Evolutionary conservation across 805 yeast genomes (phyloP).

Genomic region (Hanseniaspora pseudoguilliermondii): DNA sequence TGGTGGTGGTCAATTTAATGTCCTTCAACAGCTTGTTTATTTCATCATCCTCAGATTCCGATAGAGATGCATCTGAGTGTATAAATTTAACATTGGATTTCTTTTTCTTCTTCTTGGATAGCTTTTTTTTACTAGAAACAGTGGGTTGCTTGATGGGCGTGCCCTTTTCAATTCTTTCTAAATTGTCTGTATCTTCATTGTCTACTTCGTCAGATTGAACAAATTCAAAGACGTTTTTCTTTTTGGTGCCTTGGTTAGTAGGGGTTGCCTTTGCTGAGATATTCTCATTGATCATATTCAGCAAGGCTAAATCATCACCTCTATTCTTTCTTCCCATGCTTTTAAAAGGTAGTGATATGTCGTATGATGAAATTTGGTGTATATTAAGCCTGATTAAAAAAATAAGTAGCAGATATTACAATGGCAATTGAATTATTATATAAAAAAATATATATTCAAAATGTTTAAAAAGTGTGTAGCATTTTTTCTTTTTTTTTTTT

Average conservation of each 20-base stretch:
- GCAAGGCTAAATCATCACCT: conserved; percentile 18
- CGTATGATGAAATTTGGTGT: too few species aligned
- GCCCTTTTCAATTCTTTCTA: neutral
- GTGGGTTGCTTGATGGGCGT: neutral
- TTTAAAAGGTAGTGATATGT: conserved; percentile 28
- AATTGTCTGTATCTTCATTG: conserved; percentile 14
- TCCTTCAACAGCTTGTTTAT: conserved; percentile 4
- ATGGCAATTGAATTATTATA: too few species aligned
- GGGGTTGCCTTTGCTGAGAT: neutral
- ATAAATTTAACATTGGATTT: conserved; percentile 9
- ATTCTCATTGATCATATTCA: conserved; percentile 11
- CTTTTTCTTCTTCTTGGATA: conserved; percentile 18
- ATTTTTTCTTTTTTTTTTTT: too few species aligned
- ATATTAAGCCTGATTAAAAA: too few species aligned
- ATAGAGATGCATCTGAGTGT: neutral
- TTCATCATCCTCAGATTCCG: conserved; percentile 13
- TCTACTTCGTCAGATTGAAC: conserved; percentile 12
- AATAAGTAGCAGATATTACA: too few species aligned
- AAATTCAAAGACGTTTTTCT: conserved; percentile 1
- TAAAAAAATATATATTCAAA: too few species aligned
- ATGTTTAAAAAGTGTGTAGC: too few species aligned
- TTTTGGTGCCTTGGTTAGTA: neutral
- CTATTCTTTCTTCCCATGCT: conserved; percentile 27
- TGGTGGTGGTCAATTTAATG: conserved; percentile 6
- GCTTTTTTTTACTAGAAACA: conserved; percentile 17